Percentiles rank a stretch among this genome's conserved stretches.
These are phyloP conservation scores for Wickerhamiella azymoides DNA, from an alignment of 805 yeast species.

Conservation along the genomic window DNA sequence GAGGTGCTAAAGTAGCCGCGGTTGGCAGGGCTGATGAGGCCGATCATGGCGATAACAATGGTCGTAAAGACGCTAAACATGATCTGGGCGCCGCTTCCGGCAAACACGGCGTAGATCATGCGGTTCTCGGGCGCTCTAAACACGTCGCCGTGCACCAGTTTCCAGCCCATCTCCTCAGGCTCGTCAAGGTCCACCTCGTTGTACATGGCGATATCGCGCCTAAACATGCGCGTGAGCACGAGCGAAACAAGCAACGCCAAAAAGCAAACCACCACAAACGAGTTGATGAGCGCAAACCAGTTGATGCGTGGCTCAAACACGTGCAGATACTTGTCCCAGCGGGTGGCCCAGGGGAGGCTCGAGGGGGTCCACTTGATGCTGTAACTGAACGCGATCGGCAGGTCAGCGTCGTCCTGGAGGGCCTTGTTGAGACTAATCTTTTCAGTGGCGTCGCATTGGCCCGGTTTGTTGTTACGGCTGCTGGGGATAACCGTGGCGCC, in stretches of 20 bases:
- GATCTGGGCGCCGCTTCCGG: constrained; percentile 82
- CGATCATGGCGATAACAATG: constrained; percentile 70
- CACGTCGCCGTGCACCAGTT: constrained; percentile 86
- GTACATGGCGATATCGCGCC: constrained; percentile 73
- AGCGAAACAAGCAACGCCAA: constrained; percentile 68
- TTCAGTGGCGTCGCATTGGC: constrained; percentile 20
- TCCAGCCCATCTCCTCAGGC: constrained; percentile 95
- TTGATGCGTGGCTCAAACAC: constrained; percentile 87
- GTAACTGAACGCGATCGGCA: constrained; percentile 62
- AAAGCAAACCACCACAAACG: constrained; percentile 65
- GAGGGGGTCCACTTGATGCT: constrained; percentile 61
- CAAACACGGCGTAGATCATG: constrained; percentile 59
- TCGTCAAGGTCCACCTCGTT: constrained; percentile 75
- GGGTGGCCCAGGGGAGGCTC: constrained; percentile 83
- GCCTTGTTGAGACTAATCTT: constrained; percentile 28
- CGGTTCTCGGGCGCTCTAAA: constrained; percentile 69
- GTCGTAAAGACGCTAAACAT: constrained; percentile 63
- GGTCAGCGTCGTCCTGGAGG: constrained; percentile 30
- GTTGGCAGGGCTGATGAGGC: constrained; percentile 83
- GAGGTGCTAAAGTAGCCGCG: constrained; percentile 88
- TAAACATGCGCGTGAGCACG: constrained; percentile 62
- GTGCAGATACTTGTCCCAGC: constrained; percentile 95
- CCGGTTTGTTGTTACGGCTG: constrained; percentile 33
- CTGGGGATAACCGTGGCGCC: constrained; percentile 71
- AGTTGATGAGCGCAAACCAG: constrained; percentile 87